These are phyloP conservation scores for Pterula multifida DNA, from an alignment of 1,284 basidiomycete genomes.

Conservation along the genomic window DNA sequence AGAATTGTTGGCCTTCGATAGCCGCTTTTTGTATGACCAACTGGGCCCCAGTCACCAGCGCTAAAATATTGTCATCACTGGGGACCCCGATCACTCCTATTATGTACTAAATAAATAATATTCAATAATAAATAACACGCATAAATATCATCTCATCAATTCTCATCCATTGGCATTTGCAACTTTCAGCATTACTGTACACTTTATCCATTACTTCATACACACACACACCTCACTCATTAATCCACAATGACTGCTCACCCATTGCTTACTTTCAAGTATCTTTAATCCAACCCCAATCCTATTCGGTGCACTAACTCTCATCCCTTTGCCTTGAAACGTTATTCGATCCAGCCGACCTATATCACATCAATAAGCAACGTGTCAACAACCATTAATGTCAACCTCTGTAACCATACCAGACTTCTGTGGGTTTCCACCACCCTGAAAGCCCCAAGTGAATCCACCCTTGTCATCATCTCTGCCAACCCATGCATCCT, in stretches of 20 bases:
- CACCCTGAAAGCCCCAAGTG: conserved; percentile 60
- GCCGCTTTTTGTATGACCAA: neutral
- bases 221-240: conserved; percentile 30
- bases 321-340: conserved; percentile 32
- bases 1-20: neutral
- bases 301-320: conserved; percentile 35
- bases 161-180: too few species aligned
- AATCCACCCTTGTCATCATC: conserved; percentile 28
- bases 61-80: neutral
- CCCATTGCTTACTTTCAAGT: conserved; percentile 30
- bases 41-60: neutral
- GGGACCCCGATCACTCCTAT: neutral
- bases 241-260: conserved; percentile 57
- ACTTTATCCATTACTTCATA: too few species aligned
- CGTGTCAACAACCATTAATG: neutral
- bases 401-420: neutral
- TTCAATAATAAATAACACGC: too few species aligned
- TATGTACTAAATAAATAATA: too few species aligned
- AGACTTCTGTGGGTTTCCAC: conserved; percentile 6
- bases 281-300: conserved; percentile 40
- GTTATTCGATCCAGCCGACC: conserved; percentile 52
- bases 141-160: too few species aligned
- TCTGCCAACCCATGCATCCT: conserved; percentile 8
- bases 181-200: too few species aligned
- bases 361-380: neutral